phyloP scores from a whole-genome alignment of 192 early-diverging fungal species.

The Coemansia sp. region DNA sequence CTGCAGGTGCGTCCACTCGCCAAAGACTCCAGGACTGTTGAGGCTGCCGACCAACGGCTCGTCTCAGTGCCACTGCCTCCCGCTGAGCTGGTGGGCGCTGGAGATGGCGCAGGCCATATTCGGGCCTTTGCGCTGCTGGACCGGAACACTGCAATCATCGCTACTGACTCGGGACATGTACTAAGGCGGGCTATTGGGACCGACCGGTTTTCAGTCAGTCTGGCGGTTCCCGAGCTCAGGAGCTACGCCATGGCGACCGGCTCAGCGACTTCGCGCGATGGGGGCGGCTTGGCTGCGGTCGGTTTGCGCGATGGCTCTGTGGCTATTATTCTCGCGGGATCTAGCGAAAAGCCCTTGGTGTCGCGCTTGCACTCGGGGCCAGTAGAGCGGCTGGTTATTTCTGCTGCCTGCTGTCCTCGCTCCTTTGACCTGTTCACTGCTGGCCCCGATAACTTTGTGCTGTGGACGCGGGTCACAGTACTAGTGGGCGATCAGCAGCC shows the following conservation, averaged over 20 bases:
- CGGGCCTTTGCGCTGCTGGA: conserved; percentile 53
- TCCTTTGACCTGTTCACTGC: conserved; percentile 6
- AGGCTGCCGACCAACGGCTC: conserved; percentile 60
- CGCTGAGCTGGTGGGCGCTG: conserved; percentile 25
- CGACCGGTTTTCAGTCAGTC: not conserved
- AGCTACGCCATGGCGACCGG: conserved; percentile 23
- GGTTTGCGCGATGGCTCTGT: conserved; percentile 42
- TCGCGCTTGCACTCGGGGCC: not conserved
- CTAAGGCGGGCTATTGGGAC: not conserved
- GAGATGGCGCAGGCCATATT: not conserved
- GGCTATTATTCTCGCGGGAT: not conserved
- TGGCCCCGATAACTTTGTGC: not conserved
- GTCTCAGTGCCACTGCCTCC: conserved; percentile 13
- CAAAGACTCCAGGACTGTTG: not conserved
- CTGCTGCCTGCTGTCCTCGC: not conserved
- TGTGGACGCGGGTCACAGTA: conserved; percentile 9
- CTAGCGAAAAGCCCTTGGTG: not conserved
- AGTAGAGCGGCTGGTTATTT: not conserved
- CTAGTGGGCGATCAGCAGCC: not conserved
- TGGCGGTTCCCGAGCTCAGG: not conserved
- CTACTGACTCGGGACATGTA: conserved; percentile 53
- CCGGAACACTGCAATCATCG: conserved; percentile 22
- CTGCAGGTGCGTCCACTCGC: conserved; percentile 24
- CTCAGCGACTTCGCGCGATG: not conserved
- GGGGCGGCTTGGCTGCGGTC: conserved; percentile 16